These are phyloP conservation scores for Xylaria arbuscula DNA, from an alignment of 2,329 filamentous ascomycete species.

Conservation along the genomic window DNA sequence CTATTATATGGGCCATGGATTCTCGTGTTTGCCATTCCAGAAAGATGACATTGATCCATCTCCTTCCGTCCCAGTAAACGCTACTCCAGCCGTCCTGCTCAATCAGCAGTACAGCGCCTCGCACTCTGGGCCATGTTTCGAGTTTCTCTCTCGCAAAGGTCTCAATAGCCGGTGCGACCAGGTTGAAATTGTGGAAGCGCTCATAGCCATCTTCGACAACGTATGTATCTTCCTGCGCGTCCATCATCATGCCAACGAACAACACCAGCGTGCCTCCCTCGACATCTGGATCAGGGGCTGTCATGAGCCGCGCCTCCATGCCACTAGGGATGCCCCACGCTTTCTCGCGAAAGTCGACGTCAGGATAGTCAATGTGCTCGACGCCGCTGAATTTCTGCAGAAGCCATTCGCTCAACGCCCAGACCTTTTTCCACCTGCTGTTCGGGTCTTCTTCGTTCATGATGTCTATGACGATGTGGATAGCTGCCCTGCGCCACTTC, in stretches of 20 bases:
- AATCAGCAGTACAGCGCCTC: slow-evolving; percentile 33
- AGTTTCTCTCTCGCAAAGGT: slow-evolving; percentile 18
- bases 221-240: slow-evolving; percentile 30
- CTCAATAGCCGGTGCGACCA: slow-evolving; percentile 34
- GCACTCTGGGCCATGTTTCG: slow-evolving; percentile 24
- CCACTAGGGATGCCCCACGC: slow-evolving; percentile 13
- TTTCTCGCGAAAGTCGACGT: slow-evolving; percentile 24
- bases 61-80: slow-evolving; percentile 40
- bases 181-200: slow-evolving; percentile 29
- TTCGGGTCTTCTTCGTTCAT: slow-evolving; percentile 11
- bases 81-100: slow-evolving; percentile 36
- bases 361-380: neutral
- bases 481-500: slow-evolving; percentile 5
- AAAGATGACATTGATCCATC: slow-evolving; percentile 42
- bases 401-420: neutral
- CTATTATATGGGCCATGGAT: slow-evolving; percentile 3
- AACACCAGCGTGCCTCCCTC: slow-evolving; percentile 36
- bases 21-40: slow-evolving; percentile 43
- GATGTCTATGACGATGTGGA: slow-evolving; percentile 31
- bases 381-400: neutral
- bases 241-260: slow-evolving; percentile 32
- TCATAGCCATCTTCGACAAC: slow-evolving; percentile 24
- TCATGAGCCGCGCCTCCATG: slow-evolving; percentile 31
- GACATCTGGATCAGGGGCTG: slow-evolving; percentile 38
- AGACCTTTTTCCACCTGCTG: slow-evolving; percentile 32